Conservation (phyloP, 257 asterid genomes). For the Solanum ahanhuiri region DNA sequence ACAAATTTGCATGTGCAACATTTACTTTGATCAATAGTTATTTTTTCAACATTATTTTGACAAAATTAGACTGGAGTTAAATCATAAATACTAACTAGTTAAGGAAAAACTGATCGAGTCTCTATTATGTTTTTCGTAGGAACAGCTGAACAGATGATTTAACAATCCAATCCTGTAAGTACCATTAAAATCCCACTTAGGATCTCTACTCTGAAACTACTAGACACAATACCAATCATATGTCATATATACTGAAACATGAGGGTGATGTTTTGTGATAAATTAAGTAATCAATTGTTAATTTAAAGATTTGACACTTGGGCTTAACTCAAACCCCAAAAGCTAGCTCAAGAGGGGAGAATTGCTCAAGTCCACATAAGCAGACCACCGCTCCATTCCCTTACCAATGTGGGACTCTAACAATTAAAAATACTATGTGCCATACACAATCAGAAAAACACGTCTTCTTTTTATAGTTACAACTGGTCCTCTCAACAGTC, state of each 20-base stretch:
- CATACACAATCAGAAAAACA: not conserved
- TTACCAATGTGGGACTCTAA: not conserved
- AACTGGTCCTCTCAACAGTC: not conserved
- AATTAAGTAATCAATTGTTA: not conserved
- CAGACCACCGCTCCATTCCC: not conserved
- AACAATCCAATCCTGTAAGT: not conserved
- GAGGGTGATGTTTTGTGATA: not conserved
- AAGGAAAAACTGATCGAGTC: not conserved
- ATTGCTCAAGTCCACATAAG: not conserved
- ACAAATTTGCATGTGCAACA: not conserved
- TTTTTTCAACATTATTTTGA: not conserved
- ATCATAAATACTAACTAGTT: not conserved
- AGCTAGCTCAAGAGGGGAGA: not conserved
- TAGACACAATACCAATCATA: not conserved
- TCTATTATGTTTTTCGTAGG: not conserved
- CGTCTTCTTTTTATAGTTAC: not conserved
- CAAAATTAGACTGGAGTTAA: not conserved
- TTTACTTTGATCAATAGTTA: not conserved
- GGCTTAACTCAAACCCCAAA: not conserved
- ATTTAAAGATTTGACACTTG: not conserved
- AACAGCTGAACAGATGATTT: not conserved
- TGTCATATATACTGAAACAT: not conserved
- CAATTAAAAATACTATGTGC: not conserved
- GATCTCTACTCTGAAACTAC: not conserved
- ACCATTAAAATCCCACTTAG: not conserved